A percentile compares a stretch with the other conserved stretches of the same genome.
Evolutionary conservation across 2,329 filamentous ascomycete genomes (phyloP).

Genomic region (Aspergillus pseudoviridinutans): DNA sequence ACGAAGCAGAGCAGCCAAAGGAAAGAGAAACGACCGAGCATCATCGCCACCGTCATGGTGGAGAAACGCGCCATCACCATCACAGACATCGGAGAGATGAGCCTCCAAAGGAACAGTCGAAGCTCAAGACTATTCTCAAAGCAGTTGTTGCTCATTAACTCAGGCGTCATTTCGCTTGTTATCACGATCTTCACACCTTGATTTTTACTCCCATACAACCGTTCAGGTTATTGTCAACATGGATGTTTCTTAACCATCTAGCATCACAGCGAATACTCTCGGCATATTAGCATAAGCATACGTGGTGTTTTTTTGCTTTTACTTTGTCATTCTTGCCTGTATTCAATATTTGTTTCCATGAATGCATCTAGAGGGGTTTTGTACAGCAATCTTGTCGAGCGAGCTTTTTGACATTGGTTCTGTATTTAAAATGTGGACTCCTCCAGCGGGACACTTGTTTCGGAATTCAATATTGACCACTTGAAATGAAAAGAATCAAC

Average conservation of each 20-base stretch:
- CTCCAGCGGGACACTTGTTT: not conserved
- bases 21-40: constrained; percentile 15
- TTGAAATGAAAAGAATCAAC: not conserved
- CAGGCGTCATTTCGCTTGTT: not conserved
- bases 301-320: not conserved
- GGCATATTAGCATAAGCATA: not conserved
- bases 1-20: constrained; percentile 14
- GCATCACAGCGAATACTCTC: not conserved
- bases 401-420: not conserved
- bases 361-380: not conserved
- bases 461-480: not conserved
- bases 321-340: not conserved
- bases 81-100: constrained; percentile 26
- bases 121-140: constrained; percentile 28
- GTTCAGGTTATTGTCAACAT: constrained; percentile 11
- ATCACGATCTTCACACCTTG: not conserved
- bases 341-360: not conserved
- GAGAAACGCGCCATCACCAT: constrained; percentile 22
- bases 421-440: not conserved
- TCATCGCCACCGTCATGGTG: constrained; percentile 21
- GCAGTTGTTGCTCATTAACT: constrained; percentile 26
- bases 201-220: constrained; percentile 5
- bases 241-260: not conserved
- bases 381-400: not conserved
- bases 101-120: constrained; percentile 26